Base-by-base conservation (phyloP, 257 asterid species). In the Paulownia fortunei region DNA sequence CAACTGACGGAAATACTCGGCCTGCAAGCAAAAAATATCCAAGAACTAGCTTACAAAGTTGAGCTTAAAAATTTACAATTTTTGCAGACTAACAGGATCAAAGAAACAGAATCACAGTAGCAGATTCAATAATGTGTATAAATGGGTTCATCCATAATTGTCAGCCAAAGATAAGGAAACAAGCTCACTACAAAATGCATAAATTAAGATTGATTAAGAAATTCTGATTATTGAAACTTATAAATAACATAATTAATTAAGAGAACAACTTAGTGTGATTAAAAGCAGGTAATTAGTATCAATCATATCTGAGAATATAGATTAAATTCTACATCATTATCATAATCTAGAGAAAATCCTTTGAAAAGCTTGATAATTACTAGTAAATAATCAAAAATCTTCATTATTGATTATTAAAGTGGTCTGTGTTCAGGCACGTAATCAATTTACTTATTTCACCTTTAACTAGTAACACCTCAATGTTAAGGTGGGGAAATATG, bases 1-100 rank as follows among this genome's bases (percentile, higher is more conserved):
- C 90, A 92, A 88, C 89, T 92, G 98, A 61, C 98, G 97, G 84
- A 91, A 92, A 83, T 92, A 92, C 79, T 92, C 98, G 39, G 96
- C 98, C 98, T 91, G 96, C 69, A 82, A 73, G 51, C 39, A 82
- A 74, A 58, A 77, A 26, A 76, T 37, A 83, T 16, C 11, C 44
- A 67, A 52, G 8, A 68, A 72, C 24, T 13, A 73, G 70, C 27
- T 66, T 27, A 67, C 0, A 21, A 49, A 7, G 13, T 58, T 39
- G 52, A 68, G 59, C 49, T 34, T 21, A 32, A 4, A 60, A 26
- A n/a, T n/a, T 49, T 49, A 30, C 16, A 32, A 11, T 0, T 24
- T 15, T 32, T 4, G 12, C 44, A 64, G 5, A n/a, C 13, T 16
- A 27, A 60, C 12, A 21, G 24, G 44, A 49, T 27, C 1, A 27